A percentile compares a stretch with the other conserved stretches of the same genome.
These are phyloP conservation scores for Brassica carinata DNA, from an alignment of 345 rosid species.

Conservation along the genomic window DNA sequence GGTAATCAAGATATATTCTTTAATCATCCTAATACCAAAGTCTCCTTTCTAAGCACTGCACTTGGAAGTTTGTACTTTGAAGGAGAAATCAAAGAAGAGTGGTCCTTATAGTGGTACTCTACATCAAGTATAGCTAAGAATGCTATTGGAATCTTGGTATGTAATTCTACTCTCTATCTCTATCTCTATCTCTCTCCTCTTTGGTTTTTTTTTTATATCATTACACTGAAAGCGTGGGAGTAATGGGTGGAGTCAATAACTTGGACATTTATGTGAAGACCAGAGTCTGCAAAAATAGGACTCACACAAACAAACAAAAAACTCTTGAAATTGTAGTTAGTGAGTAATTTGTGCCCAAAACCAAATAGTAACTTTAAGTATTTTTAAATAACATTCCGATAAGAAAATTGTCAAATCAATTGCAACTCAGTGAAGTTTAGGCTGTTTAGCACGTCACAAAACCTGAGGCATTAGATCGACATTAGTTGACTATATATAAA, in stretches of 20 bases:
- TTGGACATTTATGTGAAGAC: conserved; percentile 35
- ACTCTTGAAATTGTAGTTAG: conserved; percentile 5
- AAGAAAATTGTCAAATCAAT: background rate
- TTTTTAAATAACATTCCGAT: background rate
- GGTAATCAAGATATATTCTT: conserved; percentile 25
- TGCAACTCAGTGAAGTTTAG: background rate
- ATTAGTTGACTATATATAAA: background rate
- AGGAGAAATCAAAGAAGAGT: conserved; percentile 37
- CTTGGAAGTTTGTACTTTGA: conserved; percentile 13
- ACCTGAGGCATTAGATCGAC: background rate
- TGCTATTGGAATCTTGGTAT: conserved; percentile 8
- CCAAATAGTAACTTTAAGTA: background rate
- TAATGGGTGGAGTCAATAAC: conserved; percentile 26
- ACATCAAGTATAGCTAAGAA: conserved; percentile 29
- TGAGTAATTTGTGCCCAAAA: background rate
- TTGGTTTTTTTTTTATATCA: conserved; percentile 3
- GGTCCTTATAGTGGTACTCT: conserved; percentile 28
- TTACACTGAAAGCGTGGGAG: conserved; percentile 21
- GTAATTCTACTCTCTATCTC: background rate
- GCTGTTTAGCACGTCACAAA: background rate
- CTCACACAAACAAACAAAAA: background rate
- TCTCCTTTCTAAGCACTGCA: conserved; percentile 15
- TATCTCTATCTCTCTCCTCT: background rate
- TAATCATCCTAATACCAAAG: conserved; percentile 1
- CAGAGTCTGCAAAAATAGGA: conserved; percentile 23